These are phyloP conservation scores for Trypanosoma scelopori DNA, from an alignment of 208 protist species.

Conservation along the genomic window DNA sequence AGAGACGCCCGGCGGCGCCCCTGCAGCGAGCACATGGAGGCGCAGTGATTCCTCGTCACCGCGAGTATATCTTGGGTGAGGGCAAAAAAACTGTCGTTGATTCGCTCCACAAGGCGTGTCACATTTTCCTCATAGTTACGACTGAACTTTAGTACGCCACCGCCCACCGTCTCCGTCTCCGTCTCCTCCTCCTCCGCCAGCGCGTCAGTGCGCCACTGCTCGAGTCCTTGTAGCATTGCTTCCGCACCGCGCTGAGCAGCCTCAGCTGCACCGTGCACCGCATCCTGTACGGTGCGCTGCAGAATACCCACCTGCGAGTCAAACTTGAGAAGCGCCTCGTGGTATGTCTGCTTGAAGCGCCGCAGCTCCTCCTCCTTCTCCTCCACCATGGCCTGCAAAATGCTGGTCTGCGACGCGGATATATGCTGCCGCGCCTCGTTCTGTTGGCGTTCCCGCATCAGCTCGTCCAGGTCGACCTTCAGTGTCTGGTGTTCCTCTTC, in stretches of 20 bases:
- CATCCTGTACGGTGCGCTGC: constrained; percentile 56
- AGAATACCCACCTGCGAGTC: constrained; percentile 56
- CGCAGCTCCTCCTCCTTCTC: constrained; percentile 77
- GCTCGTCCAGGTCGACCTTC: constrained; percentile 50
- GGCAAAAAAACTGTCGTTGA: constrained; percentile 19
- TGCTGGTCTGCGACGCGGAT: constrained; percentile 65
- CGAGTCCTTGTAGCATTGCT: constrained; percentile 37
- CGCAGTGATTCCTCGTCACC: constrained; percentile 9
- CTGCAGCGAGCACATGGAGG: constrained; percentile 2
- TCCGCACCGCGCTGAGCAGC: constrained; percentile 37
- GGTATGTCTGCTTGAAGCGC: constrained; percentile 67
- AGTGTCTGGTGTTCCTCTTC: constrained; percentile 58
- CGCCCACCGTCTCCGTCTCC: constrained; percentile 21
- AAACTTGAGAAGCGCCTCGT: constrained; percentile 73
- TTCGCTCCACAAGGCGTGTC: constrained; percentile 16
- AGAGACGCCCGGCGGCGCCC: constrained; percentile 23
- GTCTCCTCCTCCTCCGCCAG: constrained; percentile 32
- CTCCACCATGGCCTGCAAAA: constrained; percentile 60
- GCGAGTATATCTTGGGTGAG: constrained; percentile 13
- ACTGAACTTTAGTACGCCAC: background rate
- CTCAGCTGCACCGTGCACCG: constrained; percentile 43
- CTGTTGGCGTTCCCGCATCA: constrained; percentile 66
- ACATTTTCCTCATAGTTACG: constrained; percentile 8
- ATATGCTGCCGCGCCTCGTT: constrained; percentile 79
- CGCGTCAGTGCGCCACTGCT: constrained; percentile 41